Base-by-base conservation (phyloP, 192 early-diverging fungal species). In the Rhizophlyctis rosea region DNA sequence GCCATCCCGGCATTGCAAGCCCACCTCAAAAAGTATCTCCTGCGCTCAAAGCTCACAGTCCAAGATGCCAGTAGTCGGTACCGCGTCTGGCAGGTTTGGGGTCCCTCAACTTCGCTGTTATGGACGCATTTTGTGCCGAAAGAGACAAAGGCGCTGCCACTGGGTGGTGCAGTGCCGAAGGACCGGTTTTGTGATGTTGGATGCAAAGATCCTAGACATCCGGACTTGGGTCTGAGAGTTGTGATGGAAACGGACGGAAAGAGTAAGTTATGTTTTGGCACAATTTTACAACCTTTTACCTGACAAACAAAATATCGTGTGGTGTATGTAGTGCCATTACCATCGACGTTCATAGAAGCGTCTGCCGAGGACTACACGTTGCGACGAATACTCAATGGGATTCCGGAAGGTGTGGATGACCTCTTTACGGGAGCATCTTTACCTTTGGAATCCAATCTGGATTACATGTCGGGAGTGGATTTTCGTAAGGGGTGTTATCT, bases 401-500 rank as follows among this genome's bases (percentile, higher is more conserved):
- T 98, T 4, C 88, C 93, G 32, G 96, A 98, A 83, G 96, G 96
- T 31, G 59, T 82, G 11, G 74, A 84, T 25, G 95, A 97, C 66
- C 83, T 95, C 69, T 81, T 83, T 56, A 60, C 79, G 16, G 85
- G 81, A 50, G 61, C 68, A 29, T 76, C 89, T 16, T 73, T 98
- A 51, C 94, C 96, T 28, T 72, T 98, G 47, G 95, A 99, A 68
- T 85, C 82, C 52, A 97, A 98, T 63, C 67, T 96, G 33, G 96
- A 99, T 71, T 86, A 86, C 57, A 91, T 99, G 86, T 72, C 80
- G 50, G 95, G 95, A 91, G 92, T 99, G 54, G 91, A 98, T 72
- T 99, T 96, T 76, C 76, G 81, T 57, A 99, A 99, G 77, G 96
- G 96, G 1, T 99, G 96, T 74, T 99, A 99, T 63, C 84, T 98